Conservation (phyloP, 179 eudicot species). For the Sideroxylon spinosum region DNA sequence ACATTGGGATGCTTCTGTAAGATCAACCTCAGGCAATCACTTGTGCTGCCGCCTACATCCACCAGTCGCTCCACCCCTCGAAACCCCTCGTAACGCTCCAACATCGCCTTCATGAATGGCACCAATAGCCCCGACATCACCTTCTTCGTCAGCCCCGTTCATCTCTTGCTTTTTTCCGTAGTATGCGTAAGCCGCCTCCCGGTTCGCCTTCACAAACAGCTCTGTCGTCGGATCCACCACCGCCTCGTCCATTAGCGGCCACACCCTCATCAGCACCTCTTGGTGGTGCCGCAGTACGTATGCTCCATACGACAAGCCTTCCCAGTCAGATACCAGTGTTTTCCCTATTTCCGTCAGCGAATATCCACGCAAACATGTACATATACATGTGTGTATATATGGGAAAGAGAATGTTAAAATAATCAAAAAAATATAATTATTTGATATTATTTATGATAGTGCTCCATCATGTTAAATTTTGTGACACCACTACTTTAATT, state of each 20-base stretch:
- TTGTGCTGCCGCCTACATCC: conserved; percentile 59
- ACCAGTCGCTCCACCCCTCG: conserved; percentile 38
- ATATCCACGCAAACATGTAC: conserved; percentile 9
- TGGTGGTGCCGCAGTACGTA: conserved; percentile 58
- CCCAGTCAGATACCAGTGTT: conserved; percentile 38
- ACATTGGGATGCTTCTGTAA: conserved; percentile 31
- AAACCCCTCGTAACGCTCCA: conserved; percentile 49
- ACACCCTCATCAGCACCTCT: conserved; percentile 40
- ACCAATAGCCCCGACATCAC: conserved; percentile 58
- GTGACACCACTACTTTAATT: no score
- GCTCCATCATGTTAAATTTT: no score
- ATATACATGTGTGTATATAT: no score
- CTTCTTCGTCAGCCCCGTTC: conserved; percentile 46
- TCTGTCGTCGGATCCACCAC: conserved; percentile 30
- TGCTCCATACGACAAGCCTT: conserved; percentile 43
- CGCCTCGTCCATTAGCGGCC: conserved; percentile 40
- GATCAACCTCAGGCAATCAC: conserved; percentile 54
- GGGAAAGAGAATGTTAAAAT: neutral
- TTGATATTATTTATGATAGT: no score
- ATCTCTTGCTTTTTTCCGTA: conserved; percentile 48
- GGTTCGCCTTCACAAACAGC: conserved; percentile 50
- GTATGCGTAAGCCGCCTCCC: conserved; percentile 43
- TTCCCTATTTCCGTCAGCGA: conserved; percentile 41
- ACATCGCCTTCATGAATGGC: conserved; percentile 50
- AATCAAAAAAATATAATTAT: no score